A percentile compares a stretch with the other conserved stretches of the same genome.
Conservation (phyloP, 345 rosid genomes). For the Kernera saxatilis region DNA sequence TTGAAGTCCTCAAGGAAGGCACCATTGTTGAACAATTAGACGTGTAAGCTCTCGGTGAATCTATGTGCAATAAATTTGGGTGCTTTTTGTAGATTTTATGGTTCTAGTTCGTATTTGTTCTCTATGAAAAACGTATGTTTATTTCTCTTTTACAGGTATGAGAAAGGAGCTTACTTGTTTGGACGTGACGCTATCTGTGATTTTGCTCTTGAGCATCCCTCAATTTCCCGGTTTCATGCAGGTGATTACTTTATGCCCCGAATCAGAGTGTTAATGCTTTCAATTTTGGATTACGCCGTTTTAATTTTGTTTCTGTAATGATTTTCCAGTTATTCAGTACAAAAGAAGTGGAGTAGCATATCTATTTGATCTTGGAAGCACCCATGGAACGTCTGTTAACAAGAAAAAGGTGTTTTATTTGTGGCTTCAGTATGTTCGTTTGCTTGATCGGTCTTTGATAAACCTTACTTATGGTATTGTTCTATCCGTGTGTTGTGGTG, state of each 20-base stretch:
- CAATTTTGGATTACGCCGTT: not conserved
- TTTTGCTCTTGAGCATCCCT: slow-evolving; percentile 83
- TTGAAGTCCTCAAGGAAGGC: slow-evolving; percentile 90
- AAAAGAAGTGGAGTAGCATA: slow-evolving; percentile 75
- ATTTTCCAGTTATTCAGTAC: slow-evolving; percentile 72
- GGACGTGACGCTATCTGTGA: slow-evolving; percentile 87
- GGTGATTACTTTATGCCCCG: slow-evolving; percentile 34
- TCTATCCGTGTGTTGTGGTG: slow-evolving; percentile 6
- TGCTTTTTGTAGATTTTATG: not conserved
- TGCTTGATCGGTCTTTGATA: not conserved
- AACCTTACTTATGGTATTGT: not conserved
- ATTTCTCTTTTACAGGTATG: slow-evolving; percentile 34
- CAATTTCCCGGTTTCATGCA: slow-evolving; percentile 91
- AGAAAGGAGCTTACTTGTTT: slow-evolving; percentile 96
- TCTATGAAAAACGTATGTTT: not conserved
- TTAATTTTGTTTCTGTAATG: not conserved
- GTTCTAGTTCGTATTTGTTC: not conserved
- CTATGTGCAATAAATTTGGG: not conserved
- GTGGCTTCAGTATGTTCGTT: not conserved
- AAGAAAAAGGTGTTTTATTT: slow-evolving; percentile 55
- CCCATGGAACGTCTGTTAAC: slow-evolving; percentile 78
- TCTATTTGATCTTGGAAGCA: slow-evolving; percentile 78
- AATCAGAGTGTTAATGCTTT: not conserved
- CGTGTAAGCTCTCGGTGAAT: slow-evolving; percentile 37
- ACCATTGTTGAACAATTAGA: slow-evolving; percentile 53